Base-by-base conservation (phyloP, 2,329 filamentous ascomycete genomes). In the Keithomyces neogunnii region DNA sequence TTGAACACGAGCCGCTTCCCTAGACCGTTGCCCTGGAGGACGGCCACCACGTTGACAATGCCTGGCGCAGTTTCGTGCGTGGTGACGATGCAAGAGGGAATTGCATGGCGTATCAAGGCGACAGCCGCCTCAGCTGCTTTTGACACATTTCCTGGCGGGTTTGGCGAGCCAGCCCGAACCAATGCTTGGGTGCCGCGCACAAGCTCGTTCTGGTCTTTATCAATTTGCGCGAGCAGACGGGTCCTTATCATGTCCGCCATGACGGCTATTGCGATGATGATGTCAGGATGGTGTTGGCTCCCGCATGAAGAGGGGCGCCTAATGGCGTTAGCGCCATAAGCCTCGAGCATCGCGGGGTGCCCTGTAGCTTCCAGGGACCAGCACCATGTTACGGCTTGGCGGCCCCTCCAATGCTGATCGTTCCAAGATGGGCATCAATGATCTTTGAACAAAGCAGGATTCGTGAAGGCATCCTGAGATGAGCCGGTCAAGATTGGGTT, bases 1-100 rank as follows among this genome's bases (percentile, higher is more conserved):
- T 49, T 50, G 35, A 56, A 56, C 11, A 56, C 51, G n/a, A 55
- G 49, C 8, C 49, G 46, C 33, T 49, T 48, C 11, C 52, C 55
- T n/a, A 29, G 39, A 26, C 30, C 39, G 9, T 45, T 47, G 26
- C 48, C 50, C 29, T 48, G 39, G 35, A 56, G 33, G 3, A 56
- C 31, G 8, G 49, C 51, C 3, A 55, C 53, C 4, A 53, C 45
- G 30, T 53, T 53, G 42, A 47, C 47, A 32, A 55, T 49, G 9
- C 49, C 51, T 11, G 53, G 49, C 2, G 38, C 51, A 10, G 51
- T 48, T 35, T 53, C 42, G 31, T 52, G 26, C 19, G 36, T 52
- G n/a, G 44, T 51, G 13, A 56, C 38, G 7, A 51, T 49, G 42
- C 45, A 40, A 19, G 50, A 39, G 32, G 53, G 49, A n/a, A 53